Evolutionary conservation across 108 stramenopile genomes (phyloP).

Genomic region (Poteriospumella lacustris): DNA sequence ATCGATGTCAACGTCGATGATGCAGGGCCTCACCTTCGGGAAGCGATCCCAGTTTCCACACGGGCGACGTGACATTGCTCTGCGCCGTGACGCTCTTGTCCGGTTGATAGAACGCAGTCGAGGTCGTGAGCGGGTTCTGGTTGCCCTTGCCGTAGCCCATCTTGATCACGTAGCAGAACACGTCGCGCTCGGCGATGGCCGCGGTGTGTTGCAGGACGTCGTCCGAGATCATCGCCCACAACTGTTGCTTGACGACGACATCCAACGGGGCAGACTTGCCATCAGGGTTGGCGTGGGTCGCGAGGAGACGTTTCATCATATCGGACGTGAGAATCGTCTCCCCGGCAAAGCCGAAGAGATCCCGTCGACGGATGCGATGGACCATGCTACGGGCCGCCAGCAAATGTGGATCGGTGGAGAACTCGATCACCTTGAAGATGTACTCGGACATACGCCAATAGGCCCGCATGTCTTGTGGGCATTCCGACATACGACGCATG

Average conservation of each 20-base stretch:
- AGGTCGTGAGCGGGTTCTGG: not conserved
- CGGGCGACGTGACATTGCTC: no score
- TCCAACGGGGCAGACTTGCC: no score
- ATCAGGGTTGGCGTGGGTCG: no score
- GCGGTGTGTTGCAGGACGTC: no score
- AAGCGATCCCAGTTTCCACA: not conserved
- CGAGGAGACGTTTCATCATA: no score
- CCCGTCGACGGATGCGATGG: conserved; percentile 10
- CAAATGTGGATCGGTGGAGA: not conserved
- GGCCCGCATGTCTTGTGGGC: not conserved
- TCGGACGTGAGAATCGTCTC: conserved; percentile 3
- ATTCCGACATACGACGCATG: not conserved
- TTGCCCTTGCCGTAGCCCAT: conserved; percentile 29
- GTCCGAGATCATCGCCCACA: no score
- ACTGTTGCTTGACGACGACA: no score
- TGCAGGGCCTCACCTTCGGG: not conserved
- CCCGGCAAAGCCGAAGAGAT: not conserved
- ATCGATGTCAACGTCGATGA: not conserved
- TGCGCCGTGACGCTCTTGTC: not conserved
- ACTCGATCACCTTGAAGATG: not conserved
- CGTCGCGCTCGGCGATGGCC: not conserved
- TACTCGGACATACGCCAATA: conserved; percentile 6
- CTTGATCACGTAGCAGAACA: not conserved
- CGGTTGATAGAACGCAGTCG: conserved; percentile 21
- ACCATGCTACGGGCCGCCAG: not conserved